Conservation (phyloP, 305 asterid genomes). For the Plantago rigida region DNA sequence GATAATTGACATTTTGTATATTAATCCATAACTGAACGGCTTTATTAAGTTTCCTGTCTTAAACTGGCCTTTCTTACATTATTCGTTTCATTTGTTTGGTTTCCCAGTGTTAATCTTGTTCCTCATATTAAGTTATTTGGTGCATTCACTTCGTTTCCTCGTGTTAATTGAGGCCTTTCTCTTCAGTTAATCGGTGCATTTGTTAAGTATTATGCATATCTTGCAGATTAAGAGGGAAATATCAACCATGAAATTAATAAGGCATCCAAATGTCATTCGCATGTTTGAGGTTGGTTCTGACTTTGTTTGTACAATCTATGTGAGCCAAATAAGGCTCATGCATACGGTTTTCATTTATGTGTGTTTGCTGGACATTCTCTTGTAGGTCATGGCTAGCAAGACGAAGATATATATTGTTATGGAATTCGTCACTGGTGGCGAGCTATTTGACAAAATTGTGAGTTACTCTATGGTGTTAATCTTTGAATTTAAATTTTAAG, state of each 20-base stretch:
- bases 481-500: background rate
- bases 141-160: background rate
- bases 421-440: slow-evolving; percentile 97
- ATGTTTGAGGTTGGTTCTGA: slow-evolving; percentile 65
- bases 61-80: background rate
- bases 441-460: slow-evolving; percentile 91
- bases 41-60: too few species aligned
- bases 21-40: too few species aligned
- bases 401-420: slow-evolving; percentile 83
- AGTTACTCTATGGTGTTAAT: slow-evolving; percentile 17
- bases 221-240: slow-evolving; percentile 94
- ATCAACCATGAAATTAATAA: slow-evolving; percentile 83
- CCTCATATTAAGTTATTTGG: background rate
- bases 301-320: background rate
- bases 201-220: background rate
- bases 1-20: too few species aligned
- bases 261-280: slow-evolving; percentile 92
- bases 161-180: background rate
- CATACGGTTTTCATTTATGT: too few species aligned
- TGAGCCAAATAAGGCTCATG: background rate
- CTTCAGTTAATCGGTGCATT: background rate
- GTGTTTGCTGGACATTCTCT: slow-evolving; percentile 3
- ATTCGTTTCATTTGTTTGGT: background rate
- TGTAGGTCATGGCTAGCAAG: slow-evolving; percentile 98
- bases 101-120: background rate